Percentiles rank a stretch among this genome's conserved stretches.
Conservation (phyloP, 1,284 basidiomycete species). For the Gymnopus androsaceus region DNA sequence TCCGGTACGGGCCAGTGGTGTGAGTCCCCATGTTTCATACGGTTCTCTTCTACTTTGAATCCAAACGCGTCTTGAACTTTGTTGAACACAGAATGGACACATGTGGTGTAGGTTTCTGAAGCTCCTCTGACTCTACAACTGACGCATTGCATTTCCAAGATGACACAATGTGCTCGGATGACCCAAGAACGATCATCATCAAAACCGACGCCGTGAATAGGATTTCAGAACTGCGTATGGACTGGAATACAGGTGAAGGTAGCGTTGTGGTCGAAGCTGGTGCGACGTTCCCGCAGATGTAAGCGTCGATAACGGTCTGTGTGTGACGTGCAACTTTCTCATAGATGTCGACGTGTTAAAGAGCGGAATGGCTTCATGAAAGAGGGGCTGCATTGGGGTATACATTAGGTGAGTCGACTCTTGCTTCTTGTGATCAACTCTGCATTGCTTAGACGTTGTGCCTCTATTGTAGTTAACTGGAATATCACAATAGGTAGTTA, state of each 20-base stretch:
- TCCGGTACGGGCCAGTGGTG: slow-evolving; percentile 36
- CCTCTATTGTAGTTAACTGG: slow-evolving; percentile 43
- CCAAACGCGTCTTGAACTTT: too few species aligned
- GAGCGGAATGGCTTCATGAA: slow-evolving; percentile 36
- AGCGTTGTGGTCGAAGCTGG: slow-evolving; percentile 37
- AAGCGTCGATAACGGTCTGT: slow-evolving; percentile 4
- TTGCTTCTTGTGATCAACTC: neutral
- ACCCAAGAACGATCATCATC: slow-evolving; percentile 35
- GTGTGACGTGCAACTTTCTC: too few species aligned
- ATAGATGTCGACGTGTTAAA: slow-evolving; percentile 11
- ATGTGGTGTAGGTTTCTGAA: slow-evolving; percentile 35
- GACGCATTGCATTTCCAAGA: slow-evolving; percentile 21
- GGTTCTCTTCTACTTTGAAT: neutral
- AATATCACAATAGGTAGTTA: slow-evolving; percentile 40
- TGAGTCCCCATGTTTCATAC: slow-evolving; percentile 19
- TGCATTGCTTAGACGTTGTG: too few species aligned
- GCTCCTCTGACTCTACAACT: too few species aligned
- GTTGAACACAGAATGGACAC: slow-evolving; percentile 35
- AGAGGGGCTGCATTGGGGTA: slow-evolving; percentile 34
- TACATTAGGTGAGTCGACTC: slow-evolving; percentile 31
- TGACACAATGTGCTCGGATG: slow-evolving; percentile 40
- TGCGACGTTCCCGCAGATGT: slow-evolving; percentile 38
- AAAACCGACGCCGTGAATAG: slow-evolving; percentile 35
- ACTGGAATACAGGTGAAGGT: slow-evolving; percentile 23
- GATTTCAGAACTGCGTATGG: slow-evolving; percentile 31